Evolutionary conservation across 2,329 filamentous ascomycete species (phyloP), one percentile per base, ranked within the genome.

Genomic region (Pezicula neosporulosa): DNA sequence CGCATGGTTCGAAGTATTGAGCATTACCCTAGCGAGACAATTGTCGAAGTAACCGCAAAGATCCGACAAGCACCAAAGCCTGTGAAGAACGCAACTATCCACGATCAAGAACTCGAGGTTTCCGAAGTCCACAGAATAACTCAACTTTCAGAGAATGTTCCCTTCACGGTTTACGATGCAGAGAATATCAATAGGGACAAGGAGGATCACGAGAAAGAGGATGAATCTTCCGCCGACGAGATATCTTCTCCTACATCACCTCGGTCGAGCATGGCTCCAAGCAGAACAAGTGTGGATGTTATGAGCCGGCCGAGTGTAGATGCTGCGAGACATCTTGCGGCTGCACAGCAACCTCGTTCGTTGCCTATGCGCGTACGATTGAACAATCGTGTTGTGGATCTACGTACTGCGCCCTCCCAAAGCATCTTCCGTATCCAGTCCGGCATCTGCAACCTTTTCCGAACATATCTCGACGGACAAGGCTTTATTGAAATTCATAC

Each of bases 401-500:
- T 96, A 47, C 82, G 92, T 45, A 92, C 92, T n/a, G 87, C 89
- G 0, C 82, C 89, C 1, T 90, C 91, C 45, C 91, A 96, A 68
- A 84, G 87, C 33, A 87, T 96, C 57, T 96, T 96, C 77, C 87
- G 90, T 53, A 83, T 96, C 45, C 89, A 94, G 59, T 87, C 90
- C 4, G 86, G 83, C 24, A 83, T 96, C 51, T 86, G 87, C 60
- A 87, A 87, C 61, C 77, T 88, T 24, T 97, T 96, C 78, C 87
- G 92, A 45, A 71, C 79, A 9, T 83, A 86, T 2, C 79, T 97
- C 1, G 87, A 93, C 59, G 76, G 79, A 2, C 77, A 86, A 56
- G 86, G 84, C 15, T 97, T 97, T 66, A 86, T 96, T 53, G 92
- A 97, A 70, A 96, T 97, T 54, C 90, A 96, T 66, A 96, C 90